phyloP scores from a whole-genome alignment of 495 filamentous ascomycete genomes.

The Penicillium canescens region DNA sequence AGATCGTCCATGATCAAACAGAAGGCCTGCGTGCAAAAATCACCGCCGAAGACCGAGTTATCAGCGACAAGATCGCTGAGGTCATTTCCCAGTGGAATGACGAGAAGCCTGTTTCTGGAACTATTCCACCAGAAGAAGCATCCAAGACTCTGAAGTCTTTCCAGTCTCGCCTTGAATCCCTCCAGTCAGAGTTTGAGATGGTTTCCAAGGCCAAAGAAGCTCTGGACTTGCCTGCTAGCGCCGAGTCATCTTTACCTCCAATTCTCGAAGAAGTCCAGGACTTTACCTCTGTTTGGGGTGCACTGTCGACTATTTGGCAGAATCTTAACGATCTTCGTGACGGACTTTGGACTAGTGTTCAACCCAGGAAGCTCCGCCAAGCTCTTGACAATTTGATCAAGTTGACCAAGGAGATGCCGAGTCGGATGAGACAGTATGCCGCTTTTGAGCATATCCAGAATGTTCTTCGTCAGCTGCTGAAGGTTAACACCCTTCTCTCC shows the following conservation, averaged over 20 bases:
- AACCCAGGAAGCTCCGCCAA: conserved; percentile 85
- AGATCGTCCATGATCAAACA: conserved; percentile 92
- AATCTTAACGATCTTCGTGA: conserved; percentile 92
- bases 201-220: conserved; percentile 96
- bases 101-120: conserved; percentile 94
- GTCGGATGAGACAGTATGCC: conserved; percentile 97
- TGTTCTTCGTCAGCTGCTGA: conserved; percentile 81
- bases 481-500: conserved; percentile 81
- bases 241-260: conserved; percentile 72
- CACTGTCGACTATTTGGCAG: conserved; percentile 93
- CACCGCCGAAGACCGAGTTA: conserved; percentile 85
- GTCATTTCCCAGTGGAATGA: conserved; percentile 85
- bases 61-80: conserved; percentile 81
- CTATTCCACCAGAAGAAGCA: conserved; percentile 83
- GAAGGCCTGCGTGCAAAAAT: conserved; percentile 97
- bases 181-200: conserved; percentile 88
- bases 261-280: conserved; percentile 97
- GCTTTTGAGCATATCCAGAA: conserved; percentile 97
- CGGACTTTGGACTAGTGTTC: conserved; percentile 86
- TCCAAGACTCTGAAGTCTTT: conserved; percentile 77
- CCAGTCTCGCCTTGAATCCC: conserved; percentile 73
- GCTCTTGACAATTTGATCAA: conserved; percentile 89
- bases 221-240: conserved; percentile 77
- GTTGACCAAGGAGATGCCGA: conserved; percentile 99
- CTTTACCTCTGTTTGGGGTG: conserved; percentile 97